Conservation (phyloP, 371 early-diverging fungal species). For the Zychaea mexicana region DNA sequence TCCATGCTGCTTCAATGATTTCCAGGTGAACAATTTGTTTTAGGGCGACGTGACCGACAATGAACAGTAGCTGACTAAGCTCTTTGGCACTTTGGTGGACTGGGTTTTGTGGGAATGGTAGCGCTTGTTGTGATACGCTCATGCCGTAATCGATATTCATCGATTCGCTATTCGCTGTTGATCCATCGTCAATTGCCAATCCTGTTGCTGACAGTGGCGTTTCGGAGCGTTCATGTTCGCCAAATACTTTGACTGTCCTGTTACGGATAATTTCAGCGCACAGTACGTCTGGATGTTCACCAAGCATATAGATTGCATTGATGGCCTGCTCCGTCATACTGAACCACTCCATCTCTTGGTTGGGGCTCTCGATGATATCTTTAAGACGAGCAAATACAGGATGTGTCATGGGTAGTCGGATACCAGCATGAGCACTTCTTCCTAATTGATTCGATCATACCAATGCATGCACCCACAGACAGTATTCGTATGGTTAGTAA, state of each 20-base stretch:
- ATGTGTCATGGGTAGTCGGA: conserved; percentile 74
- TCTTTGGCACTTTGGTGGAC: conserved; percentile 62
- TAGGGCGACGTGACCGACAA: conserved; percentile 94
- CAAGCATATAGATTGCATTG: conserved; percentile 85
- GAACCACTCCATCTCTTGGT: conserved; percentile 76
- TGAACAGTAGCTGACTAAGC: conserved; percentile 84
- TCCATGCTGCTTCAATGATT: conserved; percentile 85
- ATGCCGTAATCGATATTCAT: conserved; percentile 38
- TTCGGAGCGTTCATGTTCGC: conserved; percentile 13
- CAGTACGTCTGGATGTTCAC: conserved; percentile 86
- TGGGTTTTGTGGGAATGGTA: conserved; percentile 29
- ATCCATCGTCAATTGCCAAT: conserved; percentile 12
- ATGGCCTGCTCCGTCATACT: conserved; percentile 90
- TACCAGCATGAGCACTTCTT: conserved; percentile 57
- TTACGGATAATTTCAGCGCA: conserved; percentile 73
- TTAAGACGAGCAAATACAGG: conserved; percentile 70
- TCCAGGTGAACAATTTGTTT: conserved; percentile 96
- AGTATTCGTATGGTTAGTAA: neutral
- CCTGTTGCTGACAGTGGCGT: conserved; percentile 9
- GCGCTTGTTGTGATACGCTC: conserved; percentile 27
- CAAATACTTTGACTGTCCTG: conserved; percentile 61
- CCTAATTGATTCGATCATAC: conserved; percentile 3
- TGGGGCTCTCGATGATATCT: conserved; percentile 64
- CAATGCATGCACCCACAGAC: too few species aligned
- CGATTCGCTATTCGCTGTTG: conserved; percentile 11